phyloP scores from a whole-genome alignment of 371 early-diverging fungal species.

The Gilbertella persicaria region DNA sequence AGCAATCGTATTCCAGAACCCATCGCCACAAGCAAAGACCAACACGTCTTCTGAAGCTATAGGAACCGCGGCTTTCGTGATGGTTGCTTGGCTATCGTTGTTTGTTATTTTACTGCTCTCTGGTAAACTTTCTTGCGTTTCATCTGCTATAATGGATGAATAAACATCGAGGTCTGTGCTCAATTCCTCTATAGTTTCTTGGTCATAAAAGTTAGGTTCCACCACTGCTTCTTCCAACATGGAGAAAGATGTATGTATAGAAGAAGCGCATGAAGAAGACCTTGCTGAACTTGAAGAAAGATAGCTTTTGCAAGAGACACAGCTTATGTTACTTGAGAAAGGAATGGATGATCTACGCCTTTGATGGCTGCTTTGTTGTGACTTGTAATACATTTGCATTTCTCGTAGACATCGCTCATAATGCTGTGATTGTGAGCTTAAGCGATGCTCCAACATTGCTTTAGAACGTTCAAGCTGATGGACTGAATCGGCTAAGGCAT shows the following conservation, averaged over 20 bases:
- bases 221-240: slow-evolving; percentile 5
- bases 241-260: not conserved
- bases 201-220: slow-evolving; percentile 4
- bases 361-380: not conserved
- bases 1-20: slow-evolving; percentile 48
- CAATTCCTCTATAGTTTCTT: not conserved
- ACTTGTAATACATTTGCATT: not conserved
- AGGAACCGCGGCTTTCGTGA: not conserved
- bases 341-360: slow-evolving; percentile 6
- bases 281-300: slow-evolving; percentile 6
- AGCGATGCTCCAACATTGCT: not conserved
- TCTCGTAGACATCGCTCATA: slow-evolving; percentile 8
- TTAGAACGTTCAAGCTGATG: slow-evolving; percentile 10
- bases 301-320: slow-evolving; percentile 13
- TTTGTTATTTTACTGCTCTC: not conserved
- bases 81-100: not conserved
- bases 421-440: slow-evolving; percentile 8
- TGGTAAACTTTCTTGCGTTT: not conserved
- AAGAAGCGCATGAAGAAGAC: slow-evolving; percentile 15
- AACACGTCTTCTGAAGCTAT: slow-evolving; percentile 10
- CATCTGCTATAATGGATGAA: not conserved
- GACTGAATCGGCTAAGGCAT: slow-evolving; percentile 11
- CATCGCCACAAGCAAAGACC: slow-evolving; percentile 41
- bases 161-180: not conserved
- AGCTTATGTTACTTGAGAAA: slow-evolving; percentile 10